Conservation (phyloP, 495 filamentous ascomycete species). For the Halenospora varia region DNA sequence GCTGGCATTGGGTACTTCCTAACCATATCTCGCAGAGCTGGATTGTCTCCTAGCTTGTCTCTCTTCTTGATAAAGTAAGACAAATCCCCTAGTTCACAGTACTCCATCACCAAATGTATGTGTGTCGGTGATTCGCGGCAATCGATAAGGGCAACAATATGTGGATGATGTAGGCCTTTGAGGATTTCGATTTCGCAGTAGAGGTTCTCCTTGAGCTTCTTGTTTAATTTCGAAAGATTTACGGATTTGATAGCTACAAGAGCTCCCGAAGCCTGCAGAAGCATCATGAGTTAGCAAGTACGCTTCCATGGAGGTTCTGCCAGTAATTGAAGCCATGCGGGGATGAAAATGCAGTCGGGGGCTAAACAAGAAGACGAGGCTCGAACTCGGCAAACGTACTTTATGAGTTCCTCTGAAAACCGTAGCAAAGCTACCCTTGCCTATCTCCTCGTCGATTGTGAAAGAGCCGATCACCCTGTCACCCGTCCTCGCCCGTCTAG, state of each 20-base stretch:
- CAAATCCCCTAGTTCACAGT: constrained; percentile 90
- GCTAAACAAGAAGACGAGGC: background rate
- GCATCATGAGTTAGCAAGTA: constrained; percentile 37
- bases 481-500: constrained; percentile 41
- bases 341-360: constrained; percentile 10
- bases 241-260: constrained; percentile 95
- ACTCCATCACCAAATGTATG: constrained; percentile 98
- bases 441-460: constrained; percentile 76
- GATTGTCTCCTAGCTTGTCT: constrained; percentile 68
- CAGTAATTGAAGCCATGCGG: constrained; percentile 3
- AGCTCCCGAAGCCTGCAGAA: constrained; percentile 55
- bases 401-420: constrained; percentile 84
- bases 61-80: constrained; percentile 94
- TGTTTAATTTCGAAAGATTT: constrained; percentile 81
- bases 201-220: constrained; percentile 93
- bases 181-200: constrained; percentile 93
- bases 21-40: constrained; percentile 78
- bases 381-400: too few species aligned
- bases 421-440: constrained; percentile 92
- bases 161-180: constrained; percentile 86
- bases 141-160: constrained; percentile 93
- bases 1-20: constrained; percentile 82
- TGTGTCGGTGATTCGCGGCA: constrained; percentile 81
- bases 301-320: background rate
- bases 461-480: constrained; percentile 75